Conservation (phyloP, 352 stramenopile genomes). For the Phytophthora quininea region DNA sequence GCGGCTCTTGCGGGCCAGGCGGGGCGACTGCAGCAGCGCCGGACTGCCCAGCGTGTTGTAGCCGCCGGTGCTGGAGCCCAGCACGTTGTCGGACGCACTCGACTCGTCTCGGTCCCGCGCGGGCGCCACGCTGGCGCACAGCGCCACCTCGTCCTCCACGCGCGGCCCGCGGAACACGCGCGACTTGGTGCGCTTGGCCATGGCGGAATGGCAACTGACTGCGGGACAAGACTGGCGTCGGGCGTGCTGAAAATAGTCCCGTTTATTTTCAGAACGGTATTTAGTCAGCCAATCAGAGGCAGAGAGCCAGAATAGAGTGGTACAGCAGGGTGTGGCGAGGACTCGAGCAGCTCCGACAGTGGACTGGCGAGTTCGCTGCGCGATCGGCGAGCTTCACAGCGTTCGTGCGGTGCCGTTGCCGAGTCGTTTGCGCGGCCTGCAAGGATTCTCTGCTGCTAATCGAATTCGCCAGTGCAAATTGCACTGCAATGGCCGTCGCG, state of each 20-base stretch:
- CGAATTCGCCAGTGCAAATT: neutral
- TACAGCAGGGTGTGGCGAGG: neutral
- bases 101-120: conserved; percentile 15
- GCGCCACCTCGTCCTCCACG: conserved; percentile 57
- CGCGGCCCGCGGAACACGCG: conserved; percentile 59
- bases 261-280: neutral
- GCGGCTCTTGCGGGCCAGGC: conserved; percentile 9
- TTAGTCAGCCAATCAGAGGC: neutral
- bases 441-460: neutral
- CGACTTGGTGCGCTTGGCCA: conserved; percentile 39
- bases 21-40: conserved; percentile 37
- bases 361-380: neutral
- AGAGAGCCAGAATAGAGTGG: neutral
- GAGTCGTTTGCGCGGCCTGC: neutral
- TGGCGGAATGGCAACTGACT: conserved; percentile 6
- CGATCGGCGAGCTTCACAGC: neutral
- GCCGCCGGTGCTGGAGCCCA: conserved; percentile 23
- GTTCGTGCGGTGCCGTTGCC: neutral
- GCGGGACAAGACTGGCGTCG: neutral
- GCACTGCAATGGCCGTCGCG: neutral
- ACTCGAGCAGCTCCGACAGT: too few species aligned
- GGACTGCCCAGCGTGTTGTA: conserved; percentile 48
- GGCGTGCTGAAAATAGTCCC: neutral
- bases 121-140: conserved; percentile 31
- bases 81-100: conserved; percentile 23